Base-by-base conservation (phyloP, 148 eudicot species). In the Chenopodium suecicum region DNA sequence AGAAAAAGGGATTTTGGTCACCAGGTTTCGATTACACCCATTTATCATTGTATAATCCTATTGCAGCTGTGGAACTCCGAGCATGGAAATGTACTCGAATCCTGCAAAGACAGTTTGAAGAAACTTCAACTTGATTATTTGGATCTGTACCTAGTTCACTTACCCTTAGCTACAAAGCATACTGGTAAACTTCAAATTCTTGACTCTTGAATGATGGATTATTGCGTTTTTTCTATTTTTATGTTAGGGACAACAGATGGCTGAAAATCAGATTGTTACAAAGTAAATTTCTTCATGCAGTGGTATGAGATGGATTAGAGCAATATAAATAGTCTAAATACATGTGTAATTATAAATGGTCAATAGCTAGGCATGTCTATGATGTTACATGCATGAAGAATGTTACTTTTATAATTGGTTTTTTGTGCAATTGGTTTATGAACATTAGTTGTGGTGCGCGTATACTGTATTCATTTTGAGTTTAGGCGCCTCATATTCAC, bases 41-140 rank as follows among this genome's bases (percentile, higher is more conserved):
- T 52, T 9, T 71, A 23, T 60, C 23, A 7, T 4, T 65, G 1
- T 54, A 17, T 29, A 3, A 14, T 37, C 54, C 41, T 46, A 1
- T 23, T 90, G 86, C 94, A 94, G 98, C 90, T 94, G 10, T 94
- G 98, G 98, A 94, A 91, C 85, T 94, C 98, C 27, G 97, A 94
- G 82, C 97, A 94, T 86, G 95, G 97, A 71, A 97, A 94, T 88
- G 98, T 94, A 64, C 68, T 84, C 63, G 98, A 94, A 81, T 95
- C 97, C 78, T 94, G 98, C 74, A 91, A 94, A 87, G 90, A 91
- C 84, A 94, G 98, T 80, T 83, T 94, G 46, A 89, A 91, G 92
- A 94, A 94, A 82, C 92, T 93, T 77, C 91, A 86, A 62, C 91
- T 94, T 16, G 95, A 91, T 66, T 94, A 94, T 93, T 84, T 94